A percentile compares a stretch with the other conserved stretches of the same genome.
These are phyloP conservation scores for Lipomyces sp. DNA, from an alignment of 805 yeast species.

Conservation along the genomic window DNA sequence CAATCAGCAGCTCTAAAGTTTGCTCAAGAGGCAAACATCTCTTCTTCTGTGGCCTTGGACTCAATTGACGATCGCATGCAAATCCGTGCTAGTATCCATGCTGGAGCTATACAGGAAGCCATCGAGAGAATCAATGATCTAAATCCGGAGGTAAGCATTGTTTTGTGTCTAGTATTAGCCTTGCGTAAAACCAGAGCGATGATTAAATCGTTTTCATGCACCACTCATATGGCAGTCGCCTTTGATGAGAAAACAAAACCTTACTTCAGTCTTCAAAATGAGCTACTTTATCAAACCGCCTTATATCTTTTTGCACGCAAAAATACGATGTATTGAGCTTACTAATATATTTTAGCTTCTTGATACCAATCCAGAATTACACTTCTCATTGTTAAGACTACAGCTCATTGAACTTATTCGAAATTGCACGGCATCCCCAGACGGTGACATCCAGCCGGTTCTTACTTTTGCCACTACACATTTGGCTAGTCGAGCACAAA, in stretches of 20 bases:
- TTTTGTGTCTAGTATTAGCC: neutral
- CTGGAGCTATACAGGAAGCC: conserved; percentile 66
- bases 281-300: conserved; percentile 14
- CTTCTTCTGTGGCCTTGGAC: conserved; percentile 50
- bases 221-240: conserved; percentile 39
- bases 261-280: conserved; percentile 42
- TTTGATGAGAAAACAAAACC: conserved; percentile 38
- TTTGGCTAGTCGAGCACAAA: conserved; percentile 62
- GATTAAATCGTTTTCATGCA: conserved; percentile 41
- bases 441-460: conserved; percentile 37
- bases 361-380: conserved; percentile 65
- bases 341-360: conserved; percentile 47
- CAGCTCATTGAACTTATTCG: conserved; percentile 82
- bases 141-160: conserved; percentile 56
- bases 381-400: conserved; percentile 72
- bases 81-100: conserved; percentile 58
- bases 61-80: conserved; percentile 59
- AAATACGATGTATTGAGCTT: neutral
- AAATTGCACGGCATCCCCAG: conserved; percentile 45
- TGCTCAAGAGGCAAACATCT: conserved; percentile 56
- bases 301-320: neutral
- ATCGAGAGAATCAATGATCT: conserved; percentile 60
- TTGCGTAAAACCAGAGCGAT: conserved; percentile 17
- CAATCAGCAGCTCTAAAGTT: conserved; percentile 67
- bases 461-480: conserved; percentile 48